These are phyloP conservation scores for Cladosporium phlei DNA, from an alignment of 2,329 filamentous ascomycete genomes.

Conservation along the genomic window DNA sequence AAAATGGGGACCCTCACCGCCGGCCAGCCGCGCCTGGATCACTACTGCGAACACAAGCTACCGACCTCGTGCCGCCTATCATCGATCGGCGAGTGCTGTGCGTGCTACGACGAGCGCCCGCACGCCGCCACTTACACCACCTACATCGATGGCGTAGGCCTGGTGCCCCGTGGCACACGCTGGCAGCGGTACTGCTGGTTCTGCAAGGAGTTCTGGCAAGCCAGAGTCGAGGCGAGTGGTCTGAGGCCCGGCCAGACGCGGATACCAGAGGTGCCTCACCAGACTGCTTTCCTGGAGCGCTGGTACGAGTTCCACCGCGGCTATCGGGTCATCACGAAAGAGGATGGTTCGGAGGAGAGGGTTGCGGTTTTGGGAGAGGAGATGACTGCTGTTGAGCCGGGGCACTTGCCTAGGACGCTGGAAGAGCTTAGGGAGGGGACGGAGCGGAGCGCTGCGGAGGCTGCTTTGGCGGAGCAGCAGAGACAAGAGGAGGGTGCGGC, in stretches of 20 bases:
- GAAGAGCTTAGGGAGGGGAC: slow-evolving; percentile 39
- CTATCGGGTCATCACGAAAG: slow-evolving; percentile 36
- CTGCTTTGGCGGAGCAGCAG: neutral
- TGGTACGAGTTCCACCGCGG: slow-evolving; percentile 50
- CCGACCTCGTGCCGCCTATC: slow-evolving; percentile 29
- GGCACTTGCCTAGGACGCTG: slow-evolving; percentile 43
- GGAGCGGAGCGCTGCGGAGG: slow-evolving; percentile 26
- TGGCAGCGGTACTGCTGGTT: slow-evolving; percentile 52
- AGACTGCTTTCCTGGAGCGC: slow-evolving; percentile 40
- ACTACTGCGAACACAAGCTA: slow-evolving; percentile 29
- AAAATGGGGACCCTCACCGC: slow-evolving; percentile 29
- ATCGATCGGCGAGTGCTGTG: slow-evolving; percentile 29
- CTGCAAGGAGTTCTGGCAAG: slow-evolving; percentile 49
- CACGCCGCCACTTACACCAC: slow-evolving; percentile 42
- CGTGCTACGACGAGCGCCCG: slow-evolving; percentile 30
- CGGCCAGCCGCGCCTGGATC: slow-evolving; percentile 19
- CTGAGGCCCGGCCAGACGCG: slow-evolving; percentile 41
- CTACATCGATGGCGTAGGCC: slow-evolving; percentile 49
- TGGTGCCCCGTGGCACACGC: slow-evolving; percentile 43
- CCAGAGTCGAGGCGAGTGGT: slow-evolving; percentile 40
- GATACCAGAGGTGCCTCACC: slow-evolving; percentile 45
- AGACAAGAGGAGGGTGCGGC: neutral
- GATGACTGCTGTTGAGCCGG: slow-evolving; percentile 43
- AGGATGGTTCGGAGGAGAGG: slow-evolving; percentile 42
- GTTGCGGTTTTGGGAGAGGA: slow-evolving; percentile 46